Percentiles rank a stretch among this genome's conserved stretches.
Evolutionary conservation across 495 filamentous ascomycete species (phyloP).

Genomic region (Penicillium chermesinum): DNA sequence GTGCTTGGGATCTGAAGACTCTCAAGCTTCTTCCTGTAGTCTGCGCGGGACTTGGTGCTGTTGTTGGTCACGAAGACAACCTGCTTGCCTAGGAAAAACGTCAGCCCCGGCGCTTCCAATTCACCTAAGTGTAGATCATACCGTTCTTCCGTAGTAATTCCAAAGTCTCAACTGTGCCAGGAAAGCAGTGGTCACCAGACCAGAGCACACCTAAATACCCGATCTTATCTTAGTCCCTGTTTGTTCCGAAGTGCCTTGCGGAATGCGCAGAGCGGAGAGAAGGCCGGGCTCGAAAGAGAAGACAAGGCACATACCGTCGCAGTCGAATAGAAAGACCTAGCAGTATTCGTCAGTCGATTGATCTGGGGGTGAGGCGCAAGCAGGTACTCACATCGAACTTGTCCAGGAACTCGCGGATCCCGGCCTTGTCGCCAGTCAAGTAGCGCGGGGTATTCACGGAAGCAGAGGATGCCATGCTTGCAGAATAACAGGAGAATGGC

Average conservation of each 20-base stretch:
- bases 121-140: conserved; percentile 21
- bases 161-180: conserved; percentile 75
- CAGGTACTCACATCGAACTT: conserved; percentile 75
- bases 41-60: conserved; percentile 88
- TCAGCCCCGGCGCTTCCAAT: neutral
- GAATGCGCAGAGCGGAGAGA: conserved; percentile 1
- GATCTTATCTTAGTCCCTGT: conserved; percentile 26
- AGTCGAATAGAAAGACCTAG: conserved; percentile 92
- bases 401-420: conserved; percentile 75
- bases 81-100: conserved; percentile 64
- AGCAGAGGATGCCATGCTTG: conserved; percentile 23
- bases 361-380: neutral
- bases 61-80: conserved; percentile 98
- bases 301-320: conserved; percentile 68
- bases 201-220: conserved; percentile 76
- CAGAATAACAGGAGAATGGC: neutral
- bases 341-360: conserved; percentile 2
- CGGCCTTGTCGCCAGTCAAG: conserved; percentile 71
- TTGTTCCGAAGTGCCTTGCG: neutral
- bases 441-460: conserved; percentile 53
- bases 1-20: conserved; percentile 71
- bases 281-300: conserved; percentile 6
- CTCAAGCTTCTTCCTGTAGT: conserved; percentile 90
- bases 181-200: conserved; percentile 87
- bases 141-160: conserved; percentile 74